Evolutionary conservation across 2,329 filamentous ascomycete species (phyloP).

Genomic region (Ophiostoma himal-ulmi): DNA sequence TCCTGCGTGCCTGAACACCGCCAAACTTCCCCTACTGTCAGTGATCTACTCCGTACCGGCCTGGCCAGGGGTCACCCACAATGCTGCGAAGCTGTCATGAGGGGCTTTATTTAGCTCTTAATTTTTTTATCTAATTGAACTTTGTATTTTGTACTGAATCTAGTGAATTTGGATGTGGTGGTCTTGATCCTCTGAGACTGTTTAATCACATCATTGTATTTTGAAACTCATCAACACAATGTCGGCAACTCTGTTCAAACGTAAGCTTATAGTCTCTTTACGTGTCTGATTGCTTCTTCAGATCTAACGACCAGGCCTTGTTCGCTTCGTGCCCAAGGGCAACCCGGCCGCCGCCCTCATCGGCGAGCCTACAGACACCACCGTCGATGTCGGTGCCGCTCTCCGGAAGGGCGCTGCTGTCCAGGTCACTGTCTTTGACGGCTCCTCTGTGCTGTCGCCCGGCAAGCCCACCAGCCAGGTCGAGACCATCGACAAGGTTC

Average conservation of each 20-base stretch:
- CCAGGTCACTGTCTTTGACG: conserved; percentile 50
- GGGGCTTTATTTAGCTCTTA: background rate
- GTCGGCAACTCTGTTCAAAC: background rate
- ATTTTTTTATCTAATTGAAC: background rate
- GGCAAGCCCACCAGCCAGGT: conserved; percentile 46
- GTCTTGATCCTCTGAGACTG: background rate
- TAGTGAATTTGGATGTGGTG: background rate
- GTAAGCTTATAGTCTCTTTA: background rate
- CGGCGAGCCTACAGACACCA: conserved; percentile 49
- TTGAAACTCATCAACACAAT: background rate
- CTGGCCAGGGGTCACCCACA: background rate
- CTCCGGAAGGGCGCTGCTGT: conserved; percentile 52
- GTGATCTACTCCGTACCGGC: too few species aligned
- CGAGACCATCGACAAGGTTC: conserved; percentile 42
- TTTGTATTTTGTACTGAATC: background rate
- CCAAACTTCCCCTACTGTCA: background rate
- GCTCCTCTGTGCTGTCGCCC: conserved; percentile 50
- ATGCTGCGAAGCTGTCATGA: background rate
- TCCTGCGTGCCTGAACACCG: background rate
- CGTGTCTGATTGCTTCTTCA: background rate
- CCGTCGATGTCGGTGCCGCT: conserved; percentile 53
- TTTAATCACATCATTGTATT: background rate
- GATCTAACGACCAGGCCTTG: background rate
- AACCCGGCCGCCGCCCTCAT: conserved; percentile 45
- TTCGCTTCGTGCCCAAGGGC: background rate